Percentiles rank a stretch among this genome's conserved stretches.
phyloP scores from a whole-genome alignment of 331 rosid species.

The Saraca asoca region DNA sequence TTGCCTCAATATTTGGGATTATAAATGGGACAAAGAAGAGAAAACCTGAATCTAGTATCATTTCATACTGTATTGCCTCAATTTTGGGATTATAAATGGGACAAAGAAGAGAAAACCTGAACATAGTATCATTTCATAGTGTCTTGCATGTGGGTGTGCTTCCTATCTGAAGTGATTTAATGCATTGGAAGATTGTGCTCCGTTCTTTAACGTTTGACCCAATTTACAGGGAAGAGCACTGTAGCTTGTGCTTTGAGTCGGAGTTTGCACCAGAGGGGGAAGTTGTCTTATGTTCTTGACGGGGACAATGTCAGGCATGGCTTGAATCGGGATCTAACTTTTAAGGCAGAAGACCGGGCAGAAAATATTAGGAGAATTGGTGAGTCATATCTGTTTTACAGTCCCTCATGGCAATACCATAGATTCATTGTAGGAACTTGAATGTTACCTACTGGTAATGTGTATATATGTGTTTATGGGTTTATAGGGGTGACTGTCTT shows the following conservation, averaged over 20 bases:
- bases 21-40: background rate
- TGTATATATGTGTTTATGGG: background rate
- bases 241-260: slow-evolving; percentile 69
- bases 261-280: slow-evolving; percentile 63
- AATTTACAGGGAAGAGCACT: slow-evolving; percentile 69
- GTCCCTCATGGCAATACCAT: slow-evolving; percentile 3
- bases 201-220: background rate
- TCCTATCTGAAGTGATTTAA: no score
- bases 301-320: slow-evolving; percentile 86
- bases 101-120: background rate
- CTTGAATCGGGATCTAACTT: slow-evolving; percentile 66
- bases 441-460: slow-evolving; percentile 11
- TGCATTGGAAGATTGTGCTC: no score
- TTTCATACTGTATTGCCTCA: background rate
- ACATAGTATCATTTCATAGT: background rate
- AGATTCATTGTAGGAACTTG: background rate
- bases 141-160: background rate
- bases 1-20: background rate
- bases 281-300: slow-evolving; percentile 66
- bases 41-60: background rate
- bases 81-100: background rate
- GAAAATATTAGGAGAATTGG: slow-evolving; percentile 79
- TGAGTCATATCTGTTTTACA: slow-evolving; percentile 34
- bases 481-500: no score
- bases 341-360: slow-evolving; percentile 67